phyloP scores from a whole-genome alignment of 805 yeast species.

The Jamesozyma rosinii region DNA sequence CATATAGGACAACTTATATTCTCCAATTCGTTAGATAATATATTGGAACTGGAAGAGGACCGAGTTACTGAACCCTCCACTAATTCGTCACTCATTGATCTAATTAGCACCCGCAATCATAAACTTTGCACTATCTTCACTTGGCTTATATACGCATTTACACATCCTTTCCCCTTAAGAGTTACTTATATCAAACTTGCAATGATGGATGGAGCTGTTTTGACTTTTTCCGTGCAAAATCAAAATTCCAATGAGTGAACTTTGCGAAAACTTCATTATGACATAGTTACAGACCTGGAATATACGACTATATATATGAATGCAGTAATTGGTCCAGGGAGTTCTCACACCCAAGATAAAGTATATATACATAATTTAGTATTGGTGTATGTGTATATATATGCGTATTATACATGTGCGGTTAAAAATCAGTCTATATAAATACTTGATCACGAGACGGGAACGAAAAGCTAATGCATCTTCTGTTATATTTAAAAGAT shows the following conservation, averaged over 20 bases:
- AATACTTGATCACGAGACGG: neutral
- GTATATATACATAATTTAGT: neutral
- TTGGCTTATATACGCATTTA: neutral
- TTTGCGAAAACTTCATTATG: no score
- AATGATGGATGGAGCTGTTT: no score
- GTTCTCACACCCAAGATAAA: no score
- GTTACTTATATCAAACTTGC: no score
- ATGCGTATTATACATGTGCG: neutral
- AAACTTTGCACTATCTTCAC: neutral
- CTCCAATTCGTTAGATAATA: neutral
- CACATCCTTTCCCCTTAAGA: no score
- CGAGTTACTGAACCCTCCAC: neutral
- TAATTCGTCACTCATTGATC: constrained; percentile 1
- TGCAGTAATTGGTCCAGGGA: no score
- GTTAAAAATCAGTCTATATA: neutral
- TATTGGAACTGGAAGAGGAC: neutral
- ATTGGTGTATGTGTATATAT: neutral
- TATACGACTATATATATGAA: no score
- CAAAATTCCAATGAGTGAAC: no score
- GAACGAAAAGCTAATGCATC: neutral
- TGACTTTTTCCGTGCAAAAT: no score
- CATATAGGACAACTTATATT: constrained; percentile 59
- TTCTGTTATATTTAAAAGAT: constrained; percentile 30
- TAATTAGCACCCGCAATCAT: neutral
- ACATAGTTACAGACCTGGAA: no score